These are phyloP conservation scores for Dillenia turbinata DNA, from an alignment of 164 flowering plant species.

Conservation along the genomic window DNA sequence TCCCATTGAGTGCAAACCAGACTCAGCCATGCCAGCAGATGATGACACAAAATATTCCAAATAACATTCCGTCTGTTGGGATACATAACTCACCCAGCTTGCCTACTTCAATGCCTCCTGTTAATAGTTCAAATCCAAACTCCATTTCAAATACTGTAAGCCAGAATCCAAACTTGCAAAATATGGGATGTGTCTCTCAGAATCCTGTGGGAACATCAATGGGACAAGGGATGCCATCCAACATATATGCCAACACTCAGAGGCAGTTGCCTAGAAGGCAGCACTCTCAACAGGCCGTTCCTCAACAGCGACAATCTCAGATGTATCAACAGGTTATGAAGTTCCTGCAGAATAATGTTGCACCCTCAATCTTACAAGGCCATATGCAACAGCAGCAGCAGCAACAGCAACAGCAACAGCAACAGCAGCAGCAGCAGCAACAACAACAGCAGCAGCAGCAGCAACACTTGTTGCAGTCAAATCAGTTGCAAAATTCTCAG, in stretches of 20 bases:
- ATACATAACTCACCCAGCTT: slow-evolving; percentile 51
- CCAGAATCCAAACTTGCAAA: slow-evolving; percentile 54
- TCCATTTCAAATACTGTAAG: slow-evolving; percentile 41
- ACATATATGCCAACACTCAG: slow-evolving; percentile 55
- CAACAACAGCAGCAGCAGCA: slow-evolving; percentile 42
- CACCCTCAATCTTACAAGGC: slow-evolving; percentile 41
- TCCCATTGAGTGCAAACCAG: slow-evolving; percentile 48
- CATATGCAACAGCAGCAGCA: slow-evolving; percentile 32
- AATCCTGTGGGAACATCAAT: slow-evolving; percentile 45
- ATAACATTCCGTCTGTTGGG: slow-evolving; percentile 40
- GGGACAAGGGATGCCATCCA: slow-evolving; percentile 57
- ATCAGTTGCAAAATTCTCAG: slow-evolving; percentile 61
- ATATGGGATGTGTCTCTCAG: slow-evolving; percentile 48
- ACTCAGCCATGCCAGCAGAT: slow-evolving; percentile 58
- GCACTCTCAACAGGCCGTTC: slow-evolving; percentile 33
- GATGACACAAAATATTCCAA: slow-evolving; percentile 46
- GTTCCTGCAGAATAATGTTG: slow-evolving; percentile 46
- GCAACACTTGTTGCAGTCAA: slow-evolving; percentile 46
- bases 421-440: background rate
- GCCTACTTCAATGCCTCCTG: slow-evolving; percentile 41
- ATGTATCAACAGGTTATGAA: slow-evolving; percentile 35
- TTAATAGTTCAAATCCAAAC: slow-evolving; percentile 41
- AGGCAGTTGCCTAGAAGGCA: slow-evolving; percentile 76
- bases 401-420: slow-evolving; percentile 26
- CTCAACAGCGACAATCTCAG: slow-evolving; percentile 45